Base-by-base conservation (phyloP, 2,329 filamentous ascomycete genomes). In the Claviceps monticola region DNA sequence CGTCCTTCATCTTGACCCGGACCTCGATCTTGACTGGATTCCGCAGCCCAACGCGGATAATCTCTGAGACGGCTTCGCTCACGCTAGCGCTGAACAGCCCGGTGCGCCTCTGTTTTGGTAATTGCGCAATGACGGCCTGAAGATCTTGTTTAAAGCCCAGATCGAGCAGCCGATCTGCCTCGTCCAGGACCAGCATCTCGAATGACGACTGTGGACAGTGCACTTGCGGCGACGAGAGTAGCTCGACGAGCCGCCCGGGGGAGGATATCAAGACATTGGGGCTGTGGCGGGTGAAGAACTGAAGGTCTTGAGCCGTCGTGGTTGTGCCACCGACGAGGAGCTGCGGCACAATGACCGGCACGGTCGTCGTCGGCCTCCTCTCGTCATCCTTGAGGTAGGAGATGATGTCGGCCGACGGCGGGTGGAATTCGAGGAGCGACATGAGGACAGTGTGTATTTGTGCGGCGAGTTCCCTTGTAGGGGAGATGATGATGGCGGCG, bases 1-100 rank as follows among this genome's bases (percentile, higher is more conserved):
- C 87, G 19, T 74, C 74, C 71, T 79, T 72, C 68, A 81, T 63
- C 68, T 90, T 93, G 50, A 98, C 93, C 60, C 91, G 93, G 49
- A 97, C 93, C 11, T 87, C 84, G 55, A 98, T 88, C 62, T 94
- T 94, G 60, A 96, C 90, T 0, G 93, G 93, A 66, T 98, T 97
- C 39, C 93, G 79, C 57, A 97, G 71, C 19, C 93, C 93, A 7
- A 96, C 88, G 38, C 90, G 80, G 50, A 98, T 89, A 51, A 98
- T 85, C 64, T 96, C 87, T 56, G 90, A 84, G 1, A 98, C 87
- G 1, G 93, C 93, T 63, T 97, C 93, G 60, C 86, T 93, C n/a
- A 98, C 86, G 61, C 86, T 94, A 13, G 93, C 93, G 62, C 88
- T 95, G 69, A 97, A 98, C 0, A 98, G 72, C 0, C 93, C 93